These are phyloP conservation scores for Colletotrichum tanaceti DNA, from an alignment of 2,329 filamentous ascomycete genomes.

Conservation along the genomic window DNA sequence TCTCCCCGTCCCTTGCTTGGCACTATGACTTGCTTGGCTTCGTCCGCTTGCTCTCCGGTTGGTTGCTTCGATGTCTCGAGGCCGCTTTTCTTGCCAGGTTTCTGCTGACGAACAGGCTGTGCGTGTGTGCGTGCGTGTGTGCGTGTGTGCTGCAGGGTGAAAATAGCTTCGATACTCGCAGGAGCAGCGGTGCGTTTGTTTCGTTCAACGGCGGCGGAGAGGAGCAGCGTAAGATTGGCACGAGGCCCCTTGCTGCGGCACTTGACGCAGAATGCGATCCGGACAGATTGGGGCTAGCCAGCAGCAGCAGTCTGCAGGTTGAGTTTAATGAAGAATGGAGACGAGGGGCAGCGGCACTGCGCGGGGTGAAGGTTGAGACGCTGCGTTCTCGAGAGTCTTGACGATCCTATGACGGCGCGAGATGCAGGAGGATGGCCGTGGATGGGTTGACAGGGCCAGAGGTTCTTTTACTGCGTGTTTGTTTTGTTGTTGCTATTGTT, in stretches of 20 bases:
- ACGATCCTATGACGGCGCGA: constrained; percentile 14
- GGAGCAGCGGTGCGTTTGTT: background rate
- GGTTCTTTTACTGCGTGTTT: constrained; percentile 14
- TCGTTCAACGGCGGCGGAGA: background rate
- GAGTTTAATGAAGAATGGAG: constrained; percentile 39
- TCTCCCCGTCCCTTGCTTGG: constrained; percentile 28
- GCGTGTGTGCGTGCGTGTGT: background rate
- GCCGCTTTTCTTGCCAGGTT: constrained; percentile 34
- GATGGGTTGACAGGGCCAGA: background rate
- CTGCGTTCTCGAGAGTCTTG: constrained; percentile 1
- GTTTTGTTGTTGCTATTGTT: background rate
- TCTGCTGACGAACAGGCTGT: constrained; percentile 7
- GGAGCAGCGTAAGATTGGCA: constrained; percentile 23
- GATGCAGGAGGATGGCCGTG: constrained; percentile 15
- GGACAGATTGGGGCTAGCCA: constrained; percentile 26
- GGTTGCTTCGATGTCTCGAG: constrained; percentile 8
- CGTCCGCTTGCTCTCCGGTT: constrained; percentile 28
- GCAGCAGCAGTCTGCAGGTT: constrained; percentile 22
- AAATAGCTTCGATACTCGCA: background rate
- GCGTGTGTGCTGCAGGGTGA: constrained; percentile 13
- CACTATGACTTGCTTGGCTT: constrained; percentile 33
- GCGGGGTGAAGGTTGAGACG: background rate
- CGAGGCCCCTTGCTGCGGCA: constrained; percentile 25
- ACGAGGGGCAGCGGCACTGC: background rate
- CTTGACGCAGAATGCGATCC: constrained; percentile 29